Evolutionary conservation across 495 filamentous ascomycete genomes (phyloP).

Genomic region (Daldinia loculata): DNA sequence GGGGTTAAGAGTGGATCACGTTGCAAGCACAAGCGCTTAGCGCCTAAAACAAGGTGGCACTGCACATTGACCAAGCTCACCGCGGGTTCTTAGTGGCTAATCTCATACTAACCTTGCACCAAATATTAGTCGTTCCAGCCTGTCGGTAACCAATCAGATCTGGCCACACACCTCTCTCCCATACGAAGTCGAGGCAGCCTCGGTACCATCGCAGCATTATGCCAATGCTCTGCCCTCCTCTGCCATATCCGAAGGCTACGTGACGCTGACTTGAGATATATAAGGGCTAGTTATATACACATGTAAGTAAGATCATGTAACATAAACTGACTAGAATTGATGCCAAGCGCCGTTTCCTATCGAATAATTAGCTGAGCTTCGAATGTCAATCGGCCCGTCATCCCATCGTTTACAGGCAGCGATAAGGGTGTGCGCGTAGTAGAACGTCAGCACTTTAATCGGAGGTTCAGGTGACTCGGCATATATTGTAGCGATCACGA

Average conservation of each 20-base stretch:
- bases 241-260: slow-evolving; percentile 9
- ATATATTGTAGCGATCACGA: slow-evolving; percentile 12
- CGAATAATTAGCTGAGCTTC: neutral
- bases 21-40: slow-evolving; percentile 38
- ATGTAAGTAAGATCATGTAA: slow-evolving; percentile 6
- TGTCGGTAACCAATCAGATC: slow-evolving; percentile 41
- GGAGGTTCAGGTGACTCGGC: slow-evolving; percentile 16
- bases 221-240: slow-evolving; percentile 12
- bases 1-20: slow-evolving; percentile 25
- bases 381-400: slow-evolving; percentile 18
- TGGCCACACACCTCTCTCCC: slow-evolving; percentile 31
- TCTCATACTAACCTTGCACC: slow-evolving; percentile 15
- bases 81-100: slow-evolving; percentile 30
- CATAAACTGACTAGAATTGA: neutral
- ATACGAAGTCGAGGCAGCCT: slow-evolving; percentile 32
- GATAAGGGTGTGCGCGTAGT: neutral
- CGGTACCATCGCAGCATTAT: slow-evolving; percentile 33
- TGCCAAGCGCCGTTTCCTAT: slow-evolving; percentile 26
- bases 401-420: neutral
- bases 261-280: slow-evolving; percentile 34
- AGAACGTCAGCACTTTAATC: slow-evolving; percentile 35
- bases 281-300: neutral
- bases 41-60: slow-evolving; percentile 38
- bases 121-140: slow-evolving; percentile 25
- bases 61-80: slow-evolving; percentile 26